phyloP scores from a whole-genome alignment of 345 rosid genomes.

The Lenwebbia sp. region DNA sequence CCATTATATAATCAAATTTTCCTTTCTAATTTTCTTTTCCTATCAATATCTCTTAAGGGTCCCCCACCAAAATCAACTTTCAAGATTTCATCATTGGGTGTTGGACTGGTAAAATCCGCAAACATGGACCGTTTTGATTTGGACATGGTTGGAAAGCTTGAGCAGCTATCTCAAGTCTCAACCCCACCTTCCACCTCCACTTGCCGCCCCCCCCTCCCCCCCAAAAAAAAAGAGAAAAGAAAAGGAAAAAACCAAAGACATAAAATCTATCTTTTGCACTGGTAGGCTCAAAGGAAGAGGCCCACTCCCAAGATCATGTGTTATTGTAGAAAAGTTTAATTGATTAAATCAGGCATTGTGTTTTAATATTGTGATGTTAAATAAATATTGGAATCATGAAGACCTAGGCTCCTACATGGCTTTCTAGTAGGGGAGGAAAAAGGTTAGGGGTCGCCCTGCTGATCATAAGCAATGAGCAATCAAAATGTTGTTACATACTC shows the following conservation, averaged over 20 bases:
- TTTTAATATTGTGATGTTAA: neutral
- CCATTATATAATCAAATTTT: neutral
- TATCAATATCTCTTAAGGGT: neutral
- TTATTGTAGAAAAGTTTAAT: neutral
- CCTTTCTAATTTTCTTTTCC: neutral
- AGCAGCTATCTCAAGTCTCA: neutral
- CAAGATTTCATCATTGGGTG: conserved; percentile 9
- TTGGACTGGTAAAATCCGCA: neutral
- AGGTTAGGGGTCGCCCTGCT: no score
- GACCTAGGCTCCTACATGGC: neutral
- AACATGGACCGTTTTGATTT: conserved; percentile 7
- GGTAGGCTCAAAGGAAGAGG: neutral
- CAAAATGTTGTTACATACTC: no score
- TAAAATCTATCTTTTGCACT: neutral
- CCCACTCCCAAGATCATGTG: neutral
- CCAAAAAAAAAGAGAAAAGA: neutral
- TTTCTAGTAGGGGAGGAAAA: neutral
- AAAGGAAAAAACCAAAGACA: neutral
- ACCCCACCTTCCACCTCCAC: neutral
- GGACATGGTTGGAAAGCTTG: conserved; percentile 8
- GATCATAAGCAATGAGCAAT: no score
- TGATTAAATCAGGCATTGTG: neutral
- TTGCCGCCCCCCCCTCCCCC: no score
- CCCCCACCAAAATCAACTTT: neutral
- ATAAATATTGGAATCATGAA: neutral